These are phyloP conservation scores for Plenodomus tracheiphilus DNA, from an alignment of 2,329 filamentous ascomycete species.

Conservation along the genomic window DNA sequence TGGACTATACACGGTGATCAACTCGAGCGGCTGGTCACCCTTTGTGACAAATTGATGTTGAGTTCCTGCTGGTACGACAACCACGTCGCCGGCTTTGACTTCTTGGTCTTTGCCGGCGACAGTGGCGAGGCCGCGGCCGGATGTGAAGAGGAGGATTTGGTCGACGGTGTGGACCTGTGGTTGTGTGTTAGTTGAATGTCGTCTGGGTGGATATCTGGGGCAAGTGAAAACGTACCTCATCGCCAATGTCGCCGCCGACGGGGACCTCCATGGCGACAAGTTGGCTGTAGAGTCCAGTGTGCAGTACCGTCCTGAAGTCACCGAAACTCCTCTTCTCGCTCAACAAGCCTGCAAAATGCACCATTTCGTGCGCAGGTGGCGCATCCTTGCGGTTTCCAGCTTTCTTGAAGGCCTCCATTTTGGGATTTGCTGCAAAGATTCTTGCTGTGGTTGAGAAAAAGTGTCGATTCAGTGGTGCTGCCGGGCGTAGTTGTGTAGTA, in stretches of 20 bases:
- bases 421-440: conserved; percentile 5
- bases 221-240: conserved; percentile 53
- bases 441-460: background rate
- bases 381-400: conserved; percentile 30
- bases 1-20: conserved; percentile 66
- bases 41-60: conserved; percentile 68
- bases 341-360: conserved; percentile 62
- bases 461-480: conserved; percentile 2
- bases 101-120: conserved; percentile 62
- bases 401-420: conserved; percentile 30
- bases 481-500: conserved; percentile 1
- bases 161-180: conserved; percentile 60
- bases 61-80: conserved; percentile 67
- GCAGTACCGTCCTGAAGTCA: conserved; percentile 64
- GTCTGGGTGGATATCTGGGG: background rate
- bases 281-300: conserved; percentile 65
- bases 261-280: conserved; percentile 68
- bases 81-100: conserved; percentile 59
- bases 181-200: conserved; percentile 1
- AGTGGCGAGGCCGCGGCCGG: conserved; percentile 60
- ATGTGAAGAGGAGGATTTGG: conserved; percentile 67
- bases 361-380: conserved; percentile 54
- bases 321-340: conserved; percentile 58
- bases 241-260: conserved; percentile 66
- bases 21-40: conserved; percentile 60